Evolutionary conservation across 441 rosid genomes (phyloP), one percentile per base, ranked within the genome.

Genomic region (Erodium texanum): DNA sequence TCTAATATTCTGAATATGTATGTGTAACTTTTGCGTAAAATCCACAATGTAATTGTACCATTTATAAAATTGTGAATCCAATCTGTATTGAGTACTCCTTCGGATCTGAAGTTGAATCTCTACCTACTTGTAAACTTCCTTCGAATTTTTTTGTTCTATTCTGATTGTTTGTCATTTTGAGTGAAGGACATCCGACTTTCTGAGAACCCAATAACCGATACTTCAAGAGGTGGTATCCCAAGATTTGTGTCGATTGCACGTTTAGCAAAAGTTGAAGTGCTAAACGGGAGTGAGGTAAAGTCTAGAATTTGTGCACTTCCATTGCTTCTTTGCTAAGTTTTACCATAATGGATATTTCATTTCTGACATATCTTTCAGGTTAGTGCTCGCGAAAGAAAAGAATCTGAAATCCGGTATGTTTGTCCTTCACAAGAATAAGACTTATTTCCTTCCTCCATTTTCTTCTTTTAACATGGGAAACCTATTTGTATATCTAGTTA

Each of bases 281-380:
- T 94, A 74, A 91, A 91, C 78, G 97, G 97, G 74, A 91, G 99
- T 71, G 99, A 91, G 97, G 99, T 94, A 85, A 73, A 70, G 66
- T 75, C 68, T 48, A 45, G 27, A 62, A 62, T 58, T 48, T 65
- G 14, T 14, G 4, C 50, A 12, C 63, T 12, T 71, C 36, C 16
- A 36, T 43, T 68, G 64, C 64, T 52, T 54, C 36, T 70, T 62
- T 50, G 24, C 32, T 20, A 62, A 64, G 38, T 22, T 73, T 34
- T 73, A 66, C 50, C 68, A 66, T 48, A 75, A 69, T 50, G 80
- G 78, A 72, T 65, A 27, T 34, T 36, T 15, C 62, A 9, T 24
- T 23, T 22, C 50, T 54, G 36, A 32, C 36, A 66, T 48, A 63
- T 68, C 73, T 74, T 72, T 71, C 81, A 94, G 99, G 85, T 94